A percentile compares a stretch with the other conserved stretches of the same genome.
These are phyloP conservation scores for Mycena latifolia DNA, from an alignment of 768 basidiomycete genomes.

Conservation along the genomic window DNA sequence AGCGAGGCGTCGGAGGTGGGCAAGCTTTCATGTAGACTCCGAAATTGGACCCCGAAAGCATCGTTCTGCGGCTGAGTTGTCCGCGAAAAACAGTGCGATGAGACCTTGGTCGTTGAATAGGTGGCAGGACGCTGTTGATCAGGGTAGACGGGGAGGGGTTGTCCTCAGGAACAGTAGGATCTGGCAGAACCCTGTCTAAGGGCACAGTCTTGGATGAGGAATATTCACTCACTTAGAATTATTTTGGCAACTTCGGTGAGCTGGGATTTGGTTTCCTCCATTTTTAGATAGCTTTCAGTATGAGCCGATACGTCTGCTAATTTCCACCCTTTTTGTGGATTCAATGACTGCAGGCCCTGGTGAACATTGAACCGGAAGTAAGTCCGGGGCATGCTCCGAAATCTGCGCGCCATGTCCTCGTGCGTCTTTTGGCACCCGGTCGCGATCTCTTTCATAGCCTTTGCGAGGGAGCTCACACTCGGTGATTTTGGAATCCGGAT, in stretches of 20 bases:
- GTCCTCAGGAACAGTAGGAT: neutral
- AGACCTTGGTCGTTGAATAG: too few relatives aligned
- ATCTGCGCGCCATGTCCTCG: neutral
- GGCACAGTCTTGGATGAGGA: neutral
- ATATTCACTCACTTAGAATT: neutral
- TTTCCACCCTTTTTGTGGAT: neutral
- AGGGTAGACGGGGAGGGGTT: too few relatives aligned
- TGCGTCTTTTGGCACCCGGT: neutral
- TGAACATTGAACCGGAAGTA: neutral
- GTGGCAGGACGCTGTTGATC: too few relatives aligned
- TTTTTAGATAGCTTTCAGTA: neutral
- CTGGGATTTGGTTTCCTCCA: neutral
- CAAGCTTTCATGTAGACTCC: neutral
- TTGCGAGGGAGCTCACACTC: neutral
- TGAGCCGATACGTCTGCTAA: neutral
- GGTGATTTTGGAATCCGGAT: neutral
- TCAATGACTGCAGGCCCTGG: neutral
- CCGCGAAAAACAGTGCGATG: too few relatives aligned
- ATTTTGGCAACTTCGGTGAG: neutral
- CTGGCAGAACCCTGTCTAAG: neutral
- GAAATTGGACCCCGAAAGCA: too few relatives aligned
- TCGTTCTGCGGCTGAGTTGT: too few relatives aligned
- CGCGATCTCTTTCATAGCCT: too few relatives aligned
- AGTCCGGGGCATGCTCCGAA: neutral
- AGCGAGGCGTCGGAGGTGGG: neutral